Percentiles rank a stretch among this genome's conserved stretches.
These are phyloP conservation scores for Akanthomyces lecanii DNA, from an alignment of 2,329 filamentous ascomycete species.

Conservation along the genomic window DNA sequence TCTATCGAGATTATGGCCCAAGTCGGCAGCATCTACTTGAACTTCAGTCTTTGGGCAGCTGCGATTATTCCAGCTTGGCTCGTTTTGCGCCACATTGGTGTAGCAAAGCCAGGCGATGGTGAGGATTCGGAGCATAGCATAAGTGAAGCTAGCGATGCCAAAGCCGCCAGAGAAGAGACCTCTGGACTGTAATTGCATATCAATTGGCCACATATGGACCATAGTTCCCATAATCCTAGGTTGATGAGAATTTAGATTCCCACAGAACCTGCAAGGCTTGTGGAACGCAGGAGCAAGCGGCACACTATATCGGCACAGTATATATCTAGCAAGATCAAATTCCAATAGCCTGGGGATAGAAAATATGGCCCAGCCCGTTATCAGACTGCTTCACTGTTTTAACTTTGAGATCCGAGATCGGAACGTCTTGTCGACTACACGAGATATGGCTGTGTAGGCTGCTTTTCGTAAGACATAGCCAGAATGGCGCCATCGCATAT, in stretches of 20 bases:
- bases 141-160: neutral
- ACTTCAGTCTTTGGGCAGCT: constrained; percentile 64
- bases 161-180: neutral
- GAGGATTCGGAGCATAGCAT: constrained; percentile 2
- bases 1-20: constrained; percentile 59
- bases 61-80: constrained; percentile 64
- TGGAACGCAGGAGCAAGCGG: too few species aligned
- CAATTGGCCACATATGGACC: too few species aligned
- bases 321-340: too few species aligned
- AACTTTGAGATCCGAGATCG: neutral
- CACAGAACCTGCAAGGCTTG: too few species aligned
- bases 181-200: neutral
- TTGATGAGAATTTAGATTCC: too few species aligned
- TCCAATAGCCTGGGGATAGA: too few species aligned
- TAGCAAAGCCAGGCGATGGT: neutral
- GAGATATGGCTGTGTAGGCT: neutral
- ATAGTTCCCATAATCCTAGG: too few species aligned
- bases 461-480: constrained; percentile 3
- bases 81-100: constrained; percentile 55
- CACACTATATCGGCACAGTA: too few species aligned
- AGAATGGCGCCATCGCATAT: constrained; percentile 2
- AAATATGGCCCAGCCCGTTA: too few species aligned
- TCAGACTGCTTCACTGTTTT: neutral
- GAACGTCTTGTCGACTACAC: neutral
- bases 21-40: constrained; percentile 65